These are phyloP conservation scores for Agaricus sinodeliciosus DNA, from an alignment of 768 basidiomycete species.

Conservation along the genomic window DNA sequence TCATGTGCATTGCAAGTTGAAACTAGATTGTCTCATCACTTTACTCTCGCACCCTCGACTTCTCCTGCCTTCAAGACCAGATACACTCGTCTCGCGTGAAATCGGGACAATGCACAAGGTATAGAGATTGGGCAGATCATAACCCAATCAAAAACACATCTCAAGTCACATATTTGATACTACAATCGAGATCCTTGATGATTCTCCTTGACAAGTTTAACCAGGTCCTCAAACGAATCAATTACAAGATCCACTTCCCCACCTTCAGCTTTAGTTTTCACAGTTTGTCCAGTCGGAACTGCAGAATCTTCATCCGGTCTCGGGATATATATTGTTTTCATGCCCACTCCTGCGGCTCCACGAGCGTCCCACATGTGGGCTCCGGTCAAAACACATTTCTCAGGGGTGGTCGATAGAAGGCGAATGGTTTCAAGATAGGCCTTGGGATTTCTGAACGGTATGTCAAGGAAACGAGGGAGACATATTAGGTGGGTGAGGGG, in stretches of 20 bases:
- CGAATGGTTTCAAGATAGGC: conserved; percentile 43
- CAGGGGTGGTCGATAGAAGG: conserved; percentile 42
- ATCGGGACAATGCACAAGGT: too few relatives aligned
- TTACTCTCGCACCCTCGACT: too few relatives aligned
- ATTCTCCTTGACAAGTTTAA: conserved; percentile 6
- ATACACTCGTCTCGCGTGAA: too few relatives aligned
- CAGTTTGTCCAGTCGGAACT: conserved; percentile 8
- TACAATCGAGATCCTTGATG: background rate
- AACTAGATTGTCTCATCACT: too few relatives aligned
- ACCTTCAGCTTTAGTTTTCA: conserved; percentile 43
- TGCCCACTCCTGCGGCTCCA: conserved; percentile 43
- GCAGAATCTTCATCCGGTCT: conserved; percentile 39
- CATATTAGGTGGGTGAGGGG: conserved; percentile 4
- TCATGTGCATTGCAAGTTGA: too few relatives aligned
- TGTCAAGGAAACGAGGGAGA: background rate
- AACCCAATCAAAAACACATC: too few relatives aligned
- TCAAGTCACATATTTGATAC: background rate
- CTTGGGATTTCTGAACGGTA: conserved; percentile 34
- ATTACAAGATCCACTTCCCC: conserved; percentile 57
- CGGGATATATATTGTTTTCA: conserved; percentile 55
- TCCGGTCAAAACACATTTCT: conserved; percentile 57
- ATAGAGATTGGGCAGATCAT: too few relatives aligned
- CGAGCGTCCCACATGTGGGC: conserved; percentile 53
- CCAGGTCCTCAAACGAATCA: conserved; percentile 28
- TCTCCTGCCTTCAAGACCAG: too few relatives aligned